phyloP scores from a whole-genome alignment of 2,329 filamentous ascomycete species.

The Cytospora leucostoma region DNA sequence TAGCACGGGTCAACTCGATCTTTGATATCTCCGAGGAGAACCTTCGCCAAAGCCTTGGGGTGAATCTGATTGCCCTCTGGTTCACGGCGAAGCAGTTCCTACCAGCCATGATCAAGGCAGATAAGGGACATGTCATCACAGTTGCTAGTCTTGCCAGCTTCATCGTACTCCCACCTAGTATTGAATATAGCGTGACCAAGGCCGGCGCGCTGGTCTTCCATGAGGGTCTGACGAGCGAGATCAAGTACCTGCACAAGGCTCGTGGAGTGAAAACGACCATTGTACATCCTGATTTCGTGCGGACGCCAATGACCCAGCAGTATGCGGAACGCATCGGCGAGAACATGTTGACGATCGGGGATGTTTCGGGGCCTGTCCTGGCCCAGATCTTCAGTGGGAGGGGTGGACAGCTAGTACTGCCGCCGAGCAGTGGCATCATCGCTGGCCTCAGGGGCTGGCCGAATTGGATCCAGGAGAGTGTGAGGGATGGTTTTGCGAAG shows the following conservation, averaged over 20 bases:
- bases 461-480: constrained; percentile 39
- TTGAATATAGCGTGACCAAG: constrained; percentile 61
- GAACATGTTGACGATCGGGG: constrained; percentile 40
- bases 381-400: constrained; percentile 51
- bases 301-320: constrained; percentile 48
- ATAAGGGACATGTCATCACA: constrained; percentile 64
- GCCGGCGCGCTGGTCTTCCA: constrained; percentile 60
- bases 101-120: constrained; percentile 53
- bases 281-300: constrained; percentile 48
- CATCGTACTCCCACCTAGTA: constrained; percentile 52
- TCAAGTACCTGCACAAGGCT: constrained; percentile 53
- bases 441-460: constrained; percentile 45
- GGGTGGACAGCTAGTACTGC: constrained; percentile 51
- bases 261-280: constrained; percentile 55
- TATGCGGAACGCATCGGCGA: constrained; percentile 34
- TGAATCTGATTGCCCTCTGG: constrained; percentile 39
- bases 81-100: constrained; percentile 59
- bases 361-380: constrained; percentile 50
- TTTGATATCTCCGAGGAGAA: constrained; percentile 50
- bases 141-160: constrained; percentile 59
- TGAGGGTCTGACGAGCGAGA: constrained; percentile 52
- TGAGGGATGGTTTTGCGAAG: constrained; percentile 34
- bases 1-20: constrained; percentile 53
- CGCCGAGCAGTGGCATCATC: constrained; percentile 33
- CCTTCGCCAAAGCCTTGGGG: constrained; percentile 35